Conservation (phyloP, 1,139 yeast genomes). For the Diutina rugosa region DNA sequence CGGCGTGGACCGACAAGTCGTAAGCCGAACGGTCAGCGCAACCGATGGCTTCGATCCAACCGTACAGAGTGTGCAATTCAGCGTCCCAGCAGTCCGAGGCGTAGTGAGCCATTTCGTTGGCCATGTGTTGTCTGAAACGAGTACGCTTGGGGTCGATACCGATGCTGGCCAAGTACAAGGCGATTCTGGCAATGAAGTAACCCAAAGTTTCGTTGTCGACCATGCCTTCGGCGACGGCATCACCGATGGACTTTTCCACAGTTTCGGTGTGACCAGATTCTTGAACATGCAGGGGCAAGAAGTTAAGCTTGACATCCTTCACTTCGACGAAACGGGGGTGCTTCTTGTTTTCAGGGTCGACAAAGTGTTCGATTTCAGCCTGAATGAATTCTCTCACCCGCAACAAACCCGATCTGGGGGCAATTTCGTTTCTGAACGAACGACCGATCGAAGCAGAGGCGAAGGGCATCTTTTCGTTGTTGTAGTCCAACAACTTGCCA, state of each 20-base stretch:
- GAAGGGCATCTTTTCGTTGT: slow-evolving; percentile 95
- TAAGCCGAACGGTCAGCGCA: slow-evolving; percentile 99
- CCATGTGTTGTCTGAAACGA: slow-evolving; percentile 97
- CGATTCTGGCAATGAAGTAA: slow-evolving; percentile 90
- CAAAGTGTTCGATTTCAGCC: slow-evolving; percentile 99
- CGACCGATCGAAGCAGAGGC: slow-evolving; percentile 98
- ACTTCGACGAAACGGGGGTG: slow-evolving; percentile 76
- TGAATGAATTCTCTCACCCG: slow-evolving; percentile 97
- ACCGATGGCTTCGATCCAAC: slow-evolving; percentile 99
- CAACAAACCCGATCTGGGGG: slow-evolving; percentile 94
- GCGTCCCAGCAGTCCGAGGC: slow-evolving; percentile 99
- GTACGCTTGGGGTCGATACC: slow-evolving; percentile 79
- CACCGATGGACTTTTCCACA: slow-evolving; percentile 60
- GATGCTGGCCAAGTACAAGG: slow-evolving; percentile 68
- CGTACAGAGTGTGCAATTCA: slow-evolving; percentile 87
- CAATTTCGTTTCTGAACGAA: slow-evolving; percentile 96
- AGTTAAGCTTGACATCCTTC: slow-evolving; percentile 55
- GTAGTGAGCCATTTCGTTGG: slow-evolving; percentile 98
- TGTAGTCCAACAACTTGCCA: slow-evolving; percentile 82
- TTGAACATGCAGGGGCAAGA: slow-evolving; percentile 81
- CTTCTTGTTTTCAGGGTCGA: slow-evolving; percentile 78
- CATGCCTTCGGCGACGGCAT: slow-evolving; percentile 78
- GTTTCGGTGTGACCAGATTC: slow-evolving; percentile 70
- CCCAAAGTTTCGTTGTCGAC: slow-evolving; percentile 96
- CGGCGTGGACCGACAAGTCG: slow-evolving; percentile 90